Evolutionary conservation across 2,329 filamentous ascomycete species (phyloP), one percentile per base, ranked within the genome.

Genomic region (Stachybotrys chartarum): DNA sequence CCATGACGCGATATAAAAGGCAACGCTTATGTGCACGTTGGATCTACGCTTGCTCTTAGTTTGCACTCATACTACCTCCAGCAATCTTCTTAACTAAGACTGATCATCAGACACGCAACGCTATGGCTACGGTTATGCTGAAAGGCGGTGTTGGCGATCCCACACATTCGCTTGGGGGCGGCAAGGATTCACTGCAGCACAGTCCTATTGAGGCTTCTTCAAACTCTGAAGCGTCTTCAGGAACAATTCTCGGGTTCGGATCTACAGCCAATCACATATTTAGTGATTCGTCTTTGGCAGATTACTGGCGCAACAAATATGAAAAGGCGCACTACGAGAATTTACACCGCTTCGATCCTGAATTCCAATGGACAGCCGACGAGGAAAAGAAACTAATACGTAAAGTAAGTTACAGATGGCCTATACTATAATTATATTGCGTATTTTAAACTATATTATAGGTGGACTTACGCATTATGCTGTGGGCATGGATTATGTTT

Each of bases 291-390:
- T 70, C 72, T 3, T 69, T 79, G 2, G 79, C 80, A 1, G 75
- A 78, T n/a, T 74, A 80, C 60, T 84, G 80, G 75, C 70, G 72
- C 2, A 68, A 68, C 5, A 64, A 82, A 5, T 84, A 84, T 57
- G 79, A 84, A 58, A 75, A 77, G 7, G 78, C 80, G 1, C 58
- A 68, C 0, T 86, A 86, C 60, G 83, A 87, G 67, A 83, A 84
- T 17, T 70, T 76, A 1, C 83, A 86, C 63, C 76, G 83, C 12
- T 86, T 82, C 62, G 82, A 86, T 47, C 65, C 66, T 1, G 55
- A 44, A 14, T 66, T 59, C 7, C 70, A 69, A 16, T 80, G 78
- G 78, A 74, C 73, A 0, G 68, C 72, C 4, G 72, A 75, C 14
- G 78, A 80, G 54, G 78, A 80, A 64, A 72, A 70, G 58, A 72